Base-by-base conservation (phyloP, 345 rosid species). In the Psidium guajava region DNA sequence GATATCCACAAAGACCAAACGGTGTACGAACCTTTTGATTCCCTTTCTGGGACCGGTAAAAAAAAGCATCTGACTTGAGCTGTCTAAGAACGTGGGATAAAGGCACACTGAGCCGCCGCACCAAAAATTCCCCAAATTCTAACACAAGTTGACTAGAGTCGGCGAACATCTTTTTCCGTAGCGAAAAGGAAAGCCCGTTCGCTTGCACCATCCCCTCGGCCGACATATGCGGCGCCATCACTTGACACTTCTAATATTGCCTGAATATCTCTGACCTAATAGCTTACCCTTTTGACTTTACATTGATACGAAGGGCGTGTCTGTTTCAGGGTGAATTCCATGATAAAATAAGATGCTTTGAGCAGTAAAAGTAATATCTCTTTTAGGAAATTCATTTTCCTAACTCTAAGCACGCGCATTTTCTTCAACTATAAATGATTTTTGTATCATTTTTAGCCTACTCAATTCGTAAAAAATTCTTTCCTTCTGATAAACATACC, bases 391-490 rank as follows among this genome's bases (percentile, higher is more conserved):
- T 16, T 54, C 22, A 54, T 54, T 54, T 54, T 54, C 21, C 8
- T 16, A 54, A 54, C 3, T 54, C 18, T 54, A 15, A 52, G 6
- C 7, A 15, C 18, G 6, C 16, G 3, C 36, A 6, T 59, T 59
- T 6, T 27, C 8, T 59, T 13, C 3, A 3, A 27, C 27, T 14
- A 2, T 59, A 27, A n/a, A 59, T 59, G 5, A 5, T 57, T 11
- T 57, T 25, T 28, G 3, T 13, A 57, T 57, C 3, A 6, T 42
- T 42, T 42, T 42, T 42, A 42, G 44, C 44, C 1, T 5, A 42
- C 44, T 42, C 6, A 27, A 59, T 59, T 27, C 0, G 9, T 5
- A 6, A 13, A 13, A 58, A 58, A 5, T 2, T n/a, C 12, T 0
- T 58, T 58, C n/a, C 14, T 27, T 14, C n/a, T 22, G 12, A 55